Evolutionary conservation across 805 yeast genomes (phyloP), one percentile per base, ranked within the genome.

Genomic region (Metschnikowia gruessii): DNA sequence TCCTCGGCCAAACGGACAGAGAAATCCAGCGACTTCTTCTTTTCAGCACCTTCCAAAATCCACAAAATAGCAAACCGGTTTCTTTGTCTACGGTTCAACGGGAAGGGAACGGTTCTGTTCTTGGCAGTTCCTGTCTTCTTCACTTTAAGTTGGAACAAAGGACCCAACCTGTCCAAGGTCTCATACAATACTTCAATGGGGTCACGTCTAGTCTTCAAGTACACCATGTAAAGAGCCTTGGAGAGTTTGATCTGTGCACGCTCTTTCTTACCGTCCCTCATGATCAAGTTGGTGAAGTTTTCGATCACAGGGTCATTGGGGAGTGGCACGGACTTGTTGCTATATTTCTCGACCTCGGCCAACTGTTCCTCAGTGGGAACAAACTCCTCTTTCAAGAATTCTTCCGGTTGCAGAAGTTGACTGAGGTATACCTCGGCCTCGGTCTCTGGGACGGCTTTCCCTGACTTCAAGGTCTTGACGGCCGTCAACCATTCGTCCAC

Each of bases 1-100:
- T 94, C 98, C 68, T 94, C 98, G 32, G 91, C 90, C 38, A 94
- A 74, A 60, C 98, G 80, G 33, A 94, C 97, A 1, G 95, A 74
- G 59, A 86, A 86, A 59, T 87, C 94, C 48, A 82, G 80, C 15
- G 91, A 82, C 39, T 82, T 83, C 64, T 95, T 83, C 59, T 85
- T 83, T 49, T 81, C 77, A 34, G 95, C 80, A 17, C 95, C 89
- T 50, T 88, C 96, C 45, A 90, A 66, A 41, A 94, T 85, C 98
- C 98, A 94, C 54, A 74, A 68, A 75, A 95, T 87, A 2, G 98
- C 97, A 59, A 80, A 81, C 66, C 97, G 80, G 57, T 81, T 74
- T 65, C 98, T 79, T 68, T 90, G 96, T 68, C 89, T 82, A 58
- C 80, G 81, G 41, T 80, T 82, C 59, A 92, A 73, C 9, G 97